phyloP scores from a whole-genome alignment of 2,329 filamentous ascomycete species.

The Neofusicoccum laricinum region DNA sequence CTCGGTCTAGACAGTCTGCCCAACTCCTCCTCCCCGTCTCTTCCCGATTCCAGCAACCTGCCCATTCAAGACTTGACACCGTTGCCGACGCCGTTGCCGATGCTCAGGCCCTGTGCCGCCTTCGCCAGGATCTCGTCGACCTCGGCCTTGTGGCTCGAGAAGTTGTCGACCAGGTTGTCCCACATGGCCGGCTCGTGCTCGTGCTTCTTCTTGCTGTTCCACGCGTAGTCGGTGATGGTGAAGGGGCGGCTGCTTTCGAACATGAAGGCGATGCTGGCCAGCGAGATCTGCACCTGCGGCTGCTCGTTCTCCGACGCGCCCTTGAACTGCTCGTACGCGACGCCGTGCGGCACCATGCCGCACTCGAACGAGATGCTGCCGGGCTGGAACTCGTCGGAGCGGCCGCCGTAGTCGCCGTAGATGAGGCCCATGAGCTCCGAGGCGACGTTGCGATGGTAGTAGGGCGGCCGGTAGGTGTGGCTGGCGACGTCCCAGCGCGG shows the following conservation, averaged over 20 bases:
- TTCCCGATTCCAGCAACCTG: too few species aligned
- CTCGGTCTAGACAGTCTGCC: too few species aligned
- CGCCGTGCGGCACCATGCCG: constrained; percentile 67
- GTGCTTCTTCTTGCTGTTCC: constrained; percentile 43
- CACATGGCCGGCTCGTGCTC: constrained; percentile 49
- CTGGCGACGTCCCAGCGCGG: constrained; percentile 63
- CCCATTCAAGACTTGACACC: not conserved
- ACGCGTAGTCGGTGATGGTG: constrained; percentile 36
- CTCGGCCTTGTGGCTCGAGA: constrained; percentile 46
- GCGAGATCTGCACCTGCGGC: constrained; percentile 34
- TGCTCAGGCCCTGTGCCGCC: constrained; percentile 26
- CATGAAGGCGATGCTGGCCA: constrained; percentile 63
- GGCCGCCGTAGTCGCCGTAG: constrained; percentile 53
- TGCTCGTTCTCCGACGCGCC: constrained; percentile 52
- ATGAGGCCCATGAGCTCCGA: constrained; percentile 67
- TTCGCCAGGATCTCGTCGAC: constrained; percentile 44
- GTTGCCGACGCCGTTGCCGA: not conserved
- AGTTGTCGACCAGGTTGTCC: constrained; percentile 55
- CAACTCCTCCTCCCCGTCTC: too few species aligned
- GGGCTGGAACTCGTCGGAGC: constrained; percentile 55
- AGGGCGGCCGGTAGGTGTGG: constrained; percentile 59
- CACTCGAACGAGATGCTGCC: constrained; percentile 65
- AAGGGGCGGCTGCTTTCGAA: constrained; percentile 51
- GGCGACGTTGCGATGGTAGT: constrained; percentile 65
- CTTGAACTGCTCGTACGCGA: constrained; percentile 55